Percentiles rank a stretch among this genome's conserved stretches.
These are phyloP conservation scores for Nakazawaea populi DNA, from an alignment of 805 yeast species.

Conservation along the genomic window DNA sequence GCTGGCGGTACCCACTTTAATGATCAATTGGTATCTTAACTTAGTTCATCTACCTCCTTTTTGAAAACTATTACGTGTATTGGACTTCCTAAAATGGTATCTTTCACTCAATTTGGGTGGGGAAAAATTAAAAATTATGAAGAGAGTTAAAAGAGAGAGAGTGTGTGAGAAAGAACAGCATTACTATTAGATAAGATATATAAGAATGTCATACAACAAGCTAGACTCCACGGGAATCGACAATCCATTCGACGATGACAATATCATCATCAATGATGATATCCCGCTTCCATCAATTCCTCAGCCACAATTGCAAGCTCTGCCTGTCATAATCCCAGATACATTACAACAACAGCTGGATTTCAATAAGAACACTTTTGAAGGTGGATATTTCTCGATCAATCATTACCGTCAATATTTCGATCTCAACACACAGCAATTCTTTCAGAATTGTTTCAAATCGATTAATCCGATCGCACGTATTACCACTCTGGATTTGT, in stretches of 20 bases:
- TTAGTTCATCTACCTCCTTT: no score
- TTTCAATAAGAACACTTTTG: constrained; percentile 14
- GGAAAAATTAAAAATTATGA: background rate
- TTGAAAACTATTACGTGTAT: no score
- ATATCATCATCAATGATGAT: background rate
- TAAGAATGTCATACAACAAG: constrained; percentile 8
- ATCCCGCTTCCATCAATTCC: background rate
- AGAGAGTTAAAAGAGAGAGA: background rate
- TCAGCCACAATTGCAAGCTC: constrained; percentile 1
- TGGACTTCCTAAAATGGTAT: no score
- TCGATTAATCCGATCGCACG: constrained; percentile 52
- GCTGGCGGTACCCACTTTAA: no score
- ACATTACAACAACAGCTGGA: background rate
- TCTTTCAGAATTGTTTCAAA: constrained; percentile 43
- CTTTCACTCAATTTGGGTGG: no score
- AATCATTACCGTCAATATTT: constrained; percentile 61
- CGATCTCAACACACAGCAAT: constrained; percentile 62
- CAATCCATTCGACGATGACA: constrained; percentile 7
- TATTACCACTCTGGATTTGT: constrained; percentile 26
- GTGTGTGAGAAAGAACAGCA: background rate
- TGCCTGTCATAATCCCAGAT: background rate
- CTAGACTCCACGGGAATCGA: constrained; percentile 1
- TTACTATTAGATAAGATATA: background rate
- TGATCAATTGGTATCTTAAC: no score
- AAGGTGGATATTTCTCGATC: constrained; percentile 47